A percentile compares a stretch with the other conserved stretches of the same genome.
phyloP scores from a whole-genome alignment of 139 green algal genomes.

The Asterochloris sp. region DNA sequence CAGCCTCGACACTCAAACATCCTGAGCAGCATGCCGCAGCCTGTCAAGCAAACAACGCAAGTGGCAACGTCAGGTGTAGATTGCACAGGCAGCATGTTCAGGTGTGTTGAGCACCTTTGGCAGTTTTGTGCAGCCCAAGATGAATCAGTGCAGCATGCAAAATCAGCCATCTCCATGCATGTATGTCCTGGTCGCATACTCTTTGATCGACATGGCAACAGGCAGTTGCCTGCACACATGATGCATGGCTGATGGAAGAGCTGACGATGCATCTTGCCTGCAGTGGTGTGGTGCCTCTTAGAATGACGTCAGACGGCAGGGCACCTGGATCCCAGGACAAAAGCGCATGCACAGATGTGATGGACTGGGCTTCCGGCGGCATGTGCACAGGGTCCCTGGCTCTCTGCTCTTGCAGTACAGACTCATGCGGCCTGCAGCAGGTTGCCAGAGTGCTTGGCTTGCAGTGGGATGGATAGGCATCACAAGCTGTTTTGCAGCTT shows the following conservation, averaged over 20 bases:
- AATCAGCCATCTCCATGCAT: background rate
- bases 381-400: background rate
- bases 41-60: background rate
- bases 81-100: background rate
- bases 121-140: background rate
- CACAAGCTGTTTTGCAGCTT: background rate
- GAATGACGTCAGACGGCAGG: background rate
- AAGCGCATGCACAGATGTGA: background rate
- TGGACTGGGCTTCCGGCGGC: background rate
- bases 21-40: background rate
- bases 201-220: background rate
- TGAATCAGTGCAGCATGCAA: background rate
- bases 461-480: background rate
- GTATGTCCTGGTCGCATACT: background rate
- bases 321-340: background rate
- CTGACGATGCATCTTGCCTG: background rate
- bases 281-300: conserved; percentile 1
- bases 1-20: background rate
- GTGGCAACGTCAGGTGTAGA: background rate
- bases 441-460: background rate
- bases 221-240: too few species aligned
- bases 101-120: background rate
- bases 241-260: too few species aligned
- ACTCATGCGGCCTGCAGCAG: background rate
- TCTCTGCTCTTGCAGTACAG: background rate